phyloP scores from a whole-genome alignment of 2,329 filamentous ascomycete species.

The Penicillium sp. region DNA sequence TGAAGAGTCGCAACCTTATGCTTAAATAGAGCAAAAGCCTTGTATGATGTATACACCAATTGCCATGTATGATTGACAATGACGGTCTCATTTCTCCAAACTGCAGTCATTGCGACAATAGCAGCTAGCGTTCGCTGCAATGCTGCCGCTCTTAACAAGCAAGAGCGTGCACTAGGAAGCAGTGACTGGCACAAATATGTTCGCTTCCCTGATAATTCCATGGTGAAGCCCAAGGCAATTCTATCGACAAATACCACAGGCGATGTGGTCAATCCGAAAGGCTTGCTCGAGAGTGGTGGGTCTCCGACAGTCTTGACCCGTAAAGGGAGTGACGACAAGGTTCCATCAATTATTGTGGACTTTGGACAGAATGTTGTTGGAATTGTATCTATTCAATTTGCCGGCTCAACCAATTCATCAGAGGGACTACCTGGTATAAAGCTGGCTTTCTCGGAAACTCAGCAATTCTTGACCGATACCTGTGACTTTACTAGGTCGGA shows the following conservation, averaged over 20 bases:
- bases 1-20: neutral
- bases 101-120: neutral
- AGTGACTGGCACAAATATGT: constrained; percentile 14
- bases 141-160: neutral
- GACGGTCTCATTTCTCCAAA: neutral
- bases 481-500: constrained; percentile 22
- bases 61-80: too few species aligned
- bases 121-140: neutral
- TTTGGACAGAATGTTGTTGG: constrained; percentile 23
- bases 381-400: constrained; percentile 14
- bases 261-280: constrained; percentile 5
- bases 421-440: constrained; percentile 13
- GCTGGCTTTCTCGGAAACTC: constrained; percentile 19
- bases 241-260: constrained; percentile 3
- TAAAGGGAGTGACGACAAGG: constrained; percentile 1
- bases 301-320: constrained; percentile 8
- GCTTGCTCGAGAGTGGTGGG: neutral
- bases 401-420: constrained; percentile 14
- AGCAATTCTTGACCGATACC: constrained; percentile 14
- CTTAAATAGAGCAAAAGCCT: neutral
- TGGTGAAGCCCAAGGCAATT: constrained; percentile 7
- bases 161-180: neutral
- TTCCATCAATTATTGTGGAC: constrained; percentile 16
- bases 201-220: constrained; percentile 4
- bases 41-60: neutral